A percentile compares a stretch with the other conserved stretches of the same genome.
phyloP scores from a whole-genome alignment of 2,329 filamentous ascomycete genomes.

The Cryphonectria nitschkei region DNA sequence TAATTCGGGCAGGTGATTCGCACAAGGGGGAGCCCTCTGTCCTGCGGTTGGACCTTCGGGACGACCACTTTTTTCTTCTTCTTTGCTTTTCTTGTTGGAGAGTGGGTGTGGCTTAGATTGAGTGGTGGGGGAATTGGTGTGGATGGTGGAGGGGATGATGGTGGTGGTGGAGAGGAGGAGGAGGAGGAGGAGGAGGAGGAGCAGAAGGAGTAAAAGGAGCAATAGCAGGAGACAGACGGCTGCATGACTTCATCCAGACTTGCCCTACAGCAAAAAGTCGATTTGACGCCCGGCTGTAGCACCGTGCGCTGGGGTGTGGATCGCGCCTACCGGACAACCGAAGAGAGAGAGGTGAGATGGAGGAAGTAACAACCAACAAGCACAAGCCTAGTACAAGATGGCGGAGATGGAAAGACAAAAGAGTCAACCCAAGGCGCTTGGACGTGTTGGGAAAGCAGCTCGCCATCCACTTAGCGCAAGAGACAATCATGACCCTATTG shows the following conservation, averaged over 20 bases:
- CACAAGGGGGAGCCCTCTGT: not conserved
- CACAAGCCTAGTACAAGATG: not conserved
- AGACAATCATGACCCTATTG: not conserved
- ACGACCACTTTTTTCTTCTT: not conserved
- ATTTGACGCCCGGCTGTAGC: no score
- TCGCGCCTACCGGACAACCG: not conserved
- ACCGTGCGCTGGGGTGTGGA: not conserved
- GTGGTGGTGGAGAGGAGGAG: not conserved
- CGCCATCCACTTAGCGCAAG: conserved; percentile 9
- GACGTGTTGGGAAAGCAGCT: conserved; percentile 26
- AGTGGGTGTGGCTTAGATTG: no score
- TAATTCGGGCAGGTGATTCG: not conserved
- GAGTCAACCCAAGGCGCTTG: conserved; percentile 9
- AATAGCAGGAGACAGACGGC: not conserved
- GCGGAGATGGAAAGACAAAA: not conserved
- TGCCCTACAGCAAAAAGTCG: no score
- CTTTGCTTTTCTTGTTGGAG: no score
- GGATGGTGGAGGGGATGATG: not conserved
- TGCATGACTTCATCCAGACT: not conserved
- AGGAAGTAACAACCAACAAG: not conserved
- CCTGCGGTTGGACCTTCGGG: not conserved
- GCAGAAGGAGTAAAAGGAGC: no score
- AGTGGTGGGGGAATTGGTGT: not conserved
- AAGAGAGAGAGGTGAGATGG: not conserved
- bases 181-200: not conserved